Percentiles rank a stretch among this genome's conserved stretches.
Evolutionary conservation across 2,329 filamentous ascomycete genomes (phyloP).

Genomic region (Pseudogymnoascus sp.): DNA sequence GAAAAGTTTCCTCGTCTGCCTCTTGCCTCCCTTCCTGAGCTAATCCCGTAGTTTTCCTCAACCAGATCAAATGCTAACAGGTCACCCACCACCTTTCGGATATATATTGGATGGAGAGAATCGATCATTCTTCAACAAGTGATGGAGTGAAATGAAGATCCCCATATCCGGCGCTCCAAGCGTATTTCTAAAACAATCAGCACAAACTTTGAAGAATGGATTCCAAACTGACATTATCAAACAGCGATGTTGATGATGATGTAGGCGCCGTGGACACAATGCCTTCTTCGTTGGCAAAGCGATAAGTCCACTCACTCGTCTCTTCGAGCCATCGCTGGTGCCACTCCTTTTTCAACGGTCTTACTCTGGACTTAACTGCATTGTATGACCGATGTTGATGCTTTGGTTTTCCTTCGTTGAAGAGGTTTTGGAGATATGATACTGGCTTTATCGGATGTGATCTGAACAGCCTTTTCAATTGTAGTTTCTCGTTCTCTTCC

Average conservation of each 20-base stretch:
- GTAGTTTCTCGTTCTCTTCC: background rate
- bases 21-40: background rate
- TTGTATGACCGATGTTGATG: background rate
- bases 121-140: background rate
- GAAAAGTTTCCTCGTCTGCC: background rate
- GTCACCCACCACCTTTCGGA: background rate
- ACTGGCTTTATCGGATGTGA: background rate
- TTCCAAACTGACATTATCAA: background rate
- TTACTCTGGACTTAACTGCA: background rate
- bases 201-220: background rate
- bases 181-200: background rate
- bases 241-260: background rate
- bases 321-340: background rate
- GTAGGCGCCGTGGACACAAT: background rate
- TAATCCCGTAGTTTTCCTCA: background rate
- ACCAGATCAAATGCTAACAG: background rate
- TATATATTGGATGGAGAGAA: background rate
- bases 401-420: background rate
- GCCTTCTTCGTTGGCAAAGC: background rate
- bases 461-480: background rate
- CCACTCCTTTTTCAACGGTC: background rate
- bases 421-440: background rate
- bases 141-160: conserved; percentile 15
- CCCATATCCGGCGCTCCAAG: conserved; percentile 10
- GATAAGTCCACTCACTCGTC: background rate